A percentile compares a stretch with the other conserved stretches of the same genome.
Evolutionary conservation across 805 yeast genomes (phyloP).

Genomic region (Saturnispora galanensis): DNA sequence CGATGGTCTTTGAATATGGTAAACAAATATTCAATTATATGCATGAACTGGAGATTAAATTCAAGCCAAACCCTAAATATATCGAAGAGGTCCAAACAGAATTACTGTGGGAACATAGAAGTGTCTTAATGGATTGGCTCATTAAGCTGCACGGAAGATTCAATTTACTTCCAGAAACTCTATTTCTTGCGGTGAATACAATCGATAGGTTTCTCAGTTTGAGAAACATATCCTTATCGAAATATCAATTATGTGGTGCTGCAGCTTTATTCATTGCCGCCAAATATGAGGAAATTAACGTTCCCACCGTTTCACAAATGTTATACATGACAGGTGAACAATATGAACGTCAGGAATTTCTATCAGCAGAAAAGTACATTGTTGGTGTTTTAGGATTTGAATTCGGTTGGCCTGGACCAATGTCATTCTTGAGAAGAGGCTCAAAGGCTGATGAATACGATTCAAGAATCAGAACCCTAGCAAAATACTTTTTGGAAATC

Average conservation of each 20-base stretch:
- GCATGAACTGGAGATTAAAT: slow-evolving; percentile 58
- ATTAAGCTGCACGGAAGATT: slow-evolving; percentile 80
- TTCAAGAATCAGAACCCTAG: slow-evolving; percentile 68
- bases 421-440: slow-evolving; percentile 80
- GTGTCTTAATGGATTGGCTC: slow-evolving; percentile 82
- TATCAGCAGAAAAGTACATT: slow-evolving; percentile 73
- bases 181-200: slow-evolving; percentile 69
- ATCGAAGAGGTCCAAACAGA: slow-evolving; percentile 75
- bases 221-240: slow-evolving; percentile 64
- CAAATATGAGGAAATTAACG: slow-evolving; percentile 85
- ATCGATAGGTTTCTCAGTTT: slow-evolving; percentile 77
- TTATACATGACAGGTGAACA: slow-evolving; percentile 81
- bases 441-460: slow-evolving; percentile 90
- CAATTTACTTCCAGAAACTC: slow-evolving; percentile 74
- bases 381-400: slow-evolving; percentile 64
- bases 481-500: slow-evolving; percentile 77
- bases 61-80: slow-evolving; percentile 62
- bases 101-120: slow-evolving; percentile 60
- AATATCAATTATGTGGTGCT: slow-evolving; percentile 92
- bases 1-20: slow-evolving; percentile 92
- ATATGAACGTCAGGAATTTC: slow-evolving; percentile 63
- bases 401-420: slow-evolving; percentile 78
- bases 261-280: slow-evolving; percentile 83
- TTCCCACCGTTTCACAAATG: slow-evolving; percentile 80
- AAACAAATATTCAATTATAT: slow-evolving; percentile 76